phyloP scores from a whole-genome alignment of 2,329 filamentous ascomycete genomes.

The Aureobasidium sp. region DNA sequence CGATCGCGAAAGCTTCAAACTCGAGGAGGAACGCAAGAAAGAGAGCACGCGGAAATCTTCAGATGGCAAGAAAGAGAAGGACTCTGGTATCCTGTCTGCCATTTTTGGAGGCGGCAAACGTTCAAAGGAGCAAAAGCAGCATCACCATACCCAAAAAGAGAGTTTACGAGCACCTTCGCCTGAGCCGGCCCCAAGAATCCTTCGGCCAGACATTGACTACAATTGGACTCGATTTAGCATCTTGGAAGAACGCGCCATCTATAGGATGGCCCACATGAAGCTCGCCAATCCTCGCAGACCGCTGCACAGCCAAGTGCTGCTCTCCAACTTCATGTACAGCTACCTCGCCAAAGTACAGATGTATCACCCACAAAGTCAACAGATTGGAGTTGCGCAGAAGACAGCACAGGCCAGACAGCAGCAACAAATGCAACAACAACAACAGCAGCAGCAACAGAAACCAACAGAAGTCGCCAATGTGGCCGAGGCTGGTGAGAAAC shows the following conservation, averaged over 20 bases:
- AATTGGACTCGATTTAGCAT: slow-evolving; percentile 95
- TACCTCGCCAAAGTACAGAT: slow-evolving; percentile 98
- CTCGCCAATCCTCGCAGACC: slow-evolving; percentile 92
- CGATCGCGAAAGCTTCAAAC: slow-evolving; percentile 67
- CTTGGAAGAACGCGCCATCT: slow-evolving; percentile 91
- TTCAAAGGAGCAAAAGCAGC: slow-evolving; percentile 52
- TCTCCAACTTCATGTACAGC: slow-evolving; percentile 99
- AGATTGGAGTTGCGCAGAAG: slow-evolving; percentile 69
- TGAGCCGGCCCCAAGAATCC: slow-evolving; percentile 63
- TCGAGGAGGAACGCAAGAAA: slow-evolving; percentile 78
- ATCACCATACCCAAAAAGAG: slow-evolving; percentile 34
- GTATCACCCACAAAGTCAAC: slow-evolving; percentile 86
- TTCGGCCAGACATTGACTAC: slow-evolving; percentile 87
- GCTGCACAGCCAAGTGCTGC: slow-evolving; percentile 84
- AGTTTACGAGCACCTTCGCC: slow-evolving; percentile 69
- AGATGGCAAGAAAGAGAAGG: slow-evolving; percentile 71
- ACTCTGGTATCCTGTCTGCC: slow-evolving; percentile 73
- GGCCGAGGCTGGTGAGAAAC: slow-evolving; percentile 8
- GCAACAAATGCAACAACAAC: slow-evolving; percentile 30
- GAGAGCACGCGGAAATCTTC: slow-evolving; percentile 65
- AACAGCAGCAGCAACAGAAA: slow-evolving; percentile 29
- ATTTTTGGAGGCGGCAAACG: slow-evolving; percentile 79
- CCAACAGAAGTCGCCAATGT: slow-evolving; percentile 11
- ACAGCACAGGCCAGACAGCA: slow-evolving; percentile 43
- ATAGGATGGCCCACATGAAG: slow-evolving; percentile 98